Conservation (phyloP, 257 asterid species). For the Anisodus acutangulus region DNA sequence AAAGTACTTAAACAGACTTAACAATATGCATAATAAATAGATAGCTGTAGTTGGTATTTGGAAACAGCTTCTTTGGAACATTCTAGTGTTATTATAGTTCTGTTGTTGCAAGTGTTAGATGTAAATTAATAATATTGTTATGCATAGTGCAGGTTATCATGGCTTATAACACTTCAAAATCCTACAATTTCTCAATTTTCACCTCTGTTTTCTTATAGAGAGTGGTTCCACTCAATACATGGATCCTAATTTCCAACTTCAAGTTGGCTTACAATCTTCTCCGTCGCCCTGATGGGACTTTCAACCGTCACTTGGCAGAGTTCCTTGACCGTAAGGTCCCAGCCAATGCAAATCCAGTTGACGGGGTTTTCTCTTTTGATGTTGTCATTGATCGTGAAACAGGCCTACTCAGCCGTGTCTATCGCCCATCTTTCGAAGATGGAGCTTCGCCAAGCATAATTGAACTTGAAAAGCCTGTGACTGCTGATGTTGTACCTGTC, state of each 20-base stretch:
- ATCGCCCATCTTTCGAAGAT: slow-evolving; percentile 45
- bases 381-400: slow-evolving; percentile 65
- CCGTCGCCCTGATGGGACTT: slow-evolving; percentile 87
- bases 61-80: not conserved
- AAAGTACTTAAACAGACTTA: too few species aligned
- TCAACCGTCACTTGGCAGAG: slow-evolving; percentile 77
- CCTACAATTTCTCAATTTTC: slow-evolving; percentile 25
- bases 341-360: slow-evolving; percentile 71
- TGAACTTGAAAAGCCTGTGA: slow-evolving; percentile 68
- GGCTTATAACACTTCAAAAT: not conserved
- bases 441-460: slow-evolving; percentile 43
- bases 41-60: not conserved
- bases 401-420: slow-evolving; percentile 69
- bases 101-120: not conserved
- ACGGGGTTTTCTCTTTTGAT: slow-evolving; percentile 75
- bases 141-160: slow-evolving; percentile 19
- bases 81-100: not conserved
- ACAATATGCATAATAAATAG: not conserved
- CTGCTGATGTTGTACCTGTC: slow-evolving; percentile 63
- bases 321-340: slow-evolving; percentile 82
- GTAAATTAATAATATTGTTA: not conserved
- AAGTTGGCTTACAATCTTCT: slow-evolving; percentile 82
- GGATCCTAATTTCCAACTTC: slow-evolving; percentile 84
- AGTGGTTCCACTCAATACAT: slow-evolving; percentile 83
- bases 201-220: slow-evolving; percentile 49